These are phyloP conservation scores for Cutaneotrichosporon sp. DNA, from an alignment of 1,284 basidiomycete genomes.

Conservation along the genomic window DNA sequence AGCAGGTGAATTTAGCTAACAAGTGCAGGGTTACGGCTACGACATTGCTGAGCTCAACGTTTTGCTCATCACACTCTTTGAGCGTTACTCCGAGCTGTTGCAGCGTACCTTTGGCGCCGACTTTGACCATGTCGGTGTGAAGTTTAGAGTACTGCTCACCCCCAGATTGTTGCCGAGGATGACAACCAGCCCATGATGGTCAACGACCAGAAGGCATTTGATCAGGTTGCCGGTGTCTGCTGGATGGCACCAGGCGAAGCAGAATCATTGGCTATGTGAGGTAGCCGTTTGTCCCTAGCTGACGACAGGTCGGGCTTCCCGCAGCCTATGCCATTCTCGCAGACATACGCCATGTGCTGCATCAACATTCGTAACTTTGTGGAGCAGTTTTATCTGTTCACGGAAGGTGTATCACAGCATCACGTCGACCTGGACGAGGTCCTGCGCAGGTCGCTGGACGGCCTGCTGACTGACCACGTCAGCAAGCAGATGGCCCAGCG, in stretches of 20 bases:
- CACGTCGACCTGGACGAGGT: constrained; percentile 89
- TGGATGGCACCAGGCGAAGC: constrained; percentile 74
- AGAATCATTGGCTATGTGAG: constrained; percentile 61
- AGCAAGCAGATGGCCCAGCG: constrained; percentile 69
- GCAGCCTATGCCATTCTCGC: constrained; percentile 83
- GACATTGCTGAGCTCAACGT: constrained; percentile 75
- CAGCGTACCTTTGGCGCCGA: constrained; percentile 75
- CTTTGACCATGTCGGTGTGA: constrained; percentile 64
- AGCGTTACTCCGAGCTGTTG: constrained; percentile 79
- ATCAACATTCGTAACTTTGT: constrained; percentile 93
- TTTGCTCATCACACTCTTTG: constrained; percentile 81
- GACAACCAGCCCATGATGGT: constrained; percentile 90
- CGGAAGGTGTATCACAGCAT: constrained; percentile 87
- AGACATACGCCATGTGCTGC: constrained; percentile 90
- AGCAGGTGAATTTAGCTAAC: constrained; percentile 8
- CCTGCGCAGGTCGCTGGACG: constrained; percentile 86
- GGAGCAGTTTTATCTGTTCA: constrained; percentile 93
- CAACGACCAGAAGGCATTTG: constrained; percentile 65
- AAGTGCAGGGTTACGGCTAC: constrained; percentile 71
- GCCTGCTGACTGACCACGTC: constrained; percentile 74
- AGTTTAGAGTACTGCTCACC: not conserved
- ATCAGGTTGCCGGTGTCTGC: constrained; percentile 72
- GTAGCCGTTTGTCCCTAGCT: constrained; percentile 7
- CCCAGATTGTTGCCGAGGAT: constrained; percentile 77
- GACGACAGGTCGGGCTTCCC: constrained; percentile 62